phyloP scores from a whole-genome alignment of 345 rosid genomes.

The Rhizophora mangle region DNA sequence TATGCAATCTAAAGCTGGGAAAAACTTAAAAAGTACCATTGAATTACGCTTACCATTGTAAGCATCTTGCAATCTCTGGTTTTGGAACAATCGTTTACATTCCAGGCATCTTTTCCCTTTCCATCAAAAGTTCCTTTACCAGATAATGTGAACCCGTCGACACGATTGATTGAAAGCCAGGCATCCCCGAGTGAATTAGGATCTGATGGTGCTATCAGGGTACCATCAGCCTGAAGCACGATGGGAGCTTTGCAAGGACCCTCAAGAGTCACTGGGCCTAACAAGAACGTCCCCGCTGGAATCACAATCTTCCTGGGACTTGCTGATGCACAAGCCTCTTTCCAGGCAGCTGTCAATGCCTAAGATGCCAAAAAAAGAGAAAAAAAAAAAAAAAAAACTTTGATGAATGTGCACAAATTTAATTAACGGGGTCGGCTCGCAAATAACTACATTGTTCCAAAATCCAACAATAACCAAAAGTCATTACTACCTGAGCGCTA shows the following conservation, averaged over 20 bases:
- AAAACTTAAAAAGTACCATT: neutral
- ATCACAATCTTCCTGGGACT: conserved; percentile 32
- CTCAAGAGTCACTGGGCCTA: conserved; percentile 22
- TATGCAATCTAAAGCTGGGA: neutral
- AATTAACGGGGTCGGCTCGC: neutral
- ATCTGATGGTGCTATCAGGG: conserved; percentile 39
- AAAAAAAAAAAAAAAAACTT: neutral
- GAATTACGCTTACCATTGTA: conserved; percentile 38
- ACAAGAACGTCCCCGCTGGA: conserved; percentile 38
- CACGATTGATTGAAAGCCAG: conserved; percentile 44
- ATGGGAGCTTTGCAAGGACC: conserved; percentile 51
- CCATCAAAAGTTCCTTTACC: conserved; percentile 70
- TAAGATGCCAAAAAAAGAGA: neutral
- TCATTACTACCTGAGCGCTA: neutral
- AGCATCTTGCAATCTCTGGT: conserved; percentile 29
- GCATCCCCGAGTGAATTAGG: conserved; percentile 23
- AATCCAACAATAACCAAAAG: neutral
- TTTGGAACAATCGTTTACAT: conserved; percentile 27
- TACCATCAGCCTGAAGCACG: conserved; percentile 32
- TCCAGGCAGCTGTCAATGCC: conserved; percentile 42
- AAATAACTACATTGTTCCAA: neutral
- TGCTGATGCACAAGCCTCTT: conserved; percentile 46
- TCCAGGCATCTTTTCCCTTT: conserved; percentile 48
- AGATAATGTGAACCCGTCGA: conserved; percentile 35
- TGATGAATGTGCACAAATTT: neutral